Conservation (phyloP, 352 stramenopile species). For the Pythium rhizo-oryzae region DNA sequence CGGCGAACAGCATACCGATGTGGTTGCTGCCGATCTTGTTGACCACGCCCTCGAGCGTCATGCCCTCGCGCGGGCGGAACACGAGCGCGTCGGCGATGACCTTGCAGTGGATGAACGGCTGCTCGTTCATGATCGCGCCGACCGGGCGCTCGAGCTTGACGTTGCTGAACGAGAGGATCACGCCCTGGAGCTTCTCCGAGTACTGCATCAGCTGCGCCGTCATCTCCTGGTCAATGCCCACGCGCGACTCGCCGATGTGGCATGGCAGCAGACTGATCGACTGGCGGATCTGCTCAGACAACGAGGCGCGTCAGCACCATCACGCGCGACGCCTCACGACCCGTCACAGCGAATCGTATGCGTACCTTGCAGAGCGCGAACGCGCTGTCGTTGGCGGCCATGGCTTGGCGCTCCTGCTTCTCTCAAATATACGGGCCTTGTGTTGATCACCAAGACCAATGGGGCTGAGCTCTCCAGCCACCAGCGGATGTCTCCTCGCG, state of each 20-base stretch:
- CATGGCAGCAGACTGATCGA: conserved; percentile 76
- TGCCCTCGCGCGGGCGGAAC: conserved; percentile 69
- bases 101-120: conserved; percentile 84
- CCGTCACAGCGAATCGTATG: background rate
- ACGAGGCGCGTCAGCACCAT: background rate
- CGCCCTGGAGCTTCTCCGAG: conserved; percentile 69
- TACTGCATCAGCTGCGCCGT: conserved; percentile 79
- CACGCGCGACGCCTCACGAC: background rate
- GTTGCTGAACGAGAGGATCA: conserved; percentile 76
- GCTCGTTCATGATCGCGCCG: conserved; percentile 83
- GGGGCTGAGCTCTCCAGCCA: conserved; percentile 19
- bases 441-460: conserved; percentile 13
- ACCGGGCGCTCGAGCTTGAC: conserved; percentile 56
- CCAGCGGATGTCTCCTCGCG: conserved; percentile 30
- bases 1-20: conserved; percentile 80
- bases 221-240: conserved; percentile 79
- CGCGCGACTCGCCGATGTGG: conserved; percentile 62
- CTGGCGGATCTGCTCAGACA: conserved; percentile 46
- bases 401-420: conserved; percentile 14
- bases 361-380: conserved; percentile 66
- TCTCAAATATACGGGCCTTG: background rate
- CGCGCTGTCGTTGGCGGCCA: conserved; percentile 30
- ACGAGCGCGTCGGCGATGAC: conserved; percentile 71
- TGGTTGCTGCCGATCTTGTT: conserved; percentile 90
- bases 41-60: conserved; percentile 61